Conservation (phyloP, 352 stramenopile species). For the Pythium dissimile region DNA sequence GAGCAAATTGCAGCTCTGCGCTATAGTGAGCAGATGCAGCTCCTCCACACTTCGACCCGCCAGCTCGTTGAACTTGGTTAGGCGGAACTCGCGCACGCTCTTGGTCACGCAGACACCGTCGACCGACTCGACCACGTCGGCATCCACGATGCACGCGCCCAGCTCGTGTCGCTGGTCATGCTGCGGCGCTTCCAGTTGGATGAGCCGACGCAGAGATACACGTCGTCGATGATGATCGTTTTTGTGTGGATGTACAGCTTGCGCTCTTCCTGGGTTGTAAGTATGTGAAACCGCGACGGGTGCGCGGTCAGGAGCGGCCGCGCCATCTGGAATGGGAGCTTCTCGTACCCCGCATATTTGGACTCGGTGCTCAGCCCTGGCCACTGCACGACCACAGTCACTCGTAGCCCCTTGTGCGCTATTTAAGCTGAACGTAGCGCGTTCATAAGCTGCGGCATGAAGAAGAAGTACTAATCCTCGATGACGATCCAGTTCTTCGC, state of each 20-base stretch:
- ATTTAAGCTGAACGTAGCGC: conserved; percentile 29
- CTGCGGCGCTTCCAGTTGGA: conserved; percentile 92
- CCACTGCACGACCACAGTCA: conserved; percentile 54
- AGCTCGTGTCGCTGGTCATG: conserved; percentile 52
- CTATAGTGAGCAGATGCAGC: background rate
- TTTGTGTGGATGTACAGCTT: conserved; percentile 81
- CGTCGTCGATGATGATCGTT: conserved; percentile 80
- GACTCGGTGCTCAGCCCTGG: conserved; percentile 28
- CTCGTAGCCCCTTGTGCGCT: conserved; percentile 38
- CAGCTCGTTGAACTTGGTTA: conserved; percentile 7
- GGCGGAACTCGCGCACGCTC: background rate
- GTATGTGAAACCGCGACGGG: conserved; percentile 55
- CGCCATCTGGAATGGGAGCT: conserved; percentile 65
- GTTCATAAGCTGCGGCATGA: conserved; percentile 52
- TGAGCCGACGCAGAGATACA: conserved; percentile 80
- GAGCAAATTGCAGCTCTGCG: background rate
- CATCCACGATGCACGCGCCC: background rate
- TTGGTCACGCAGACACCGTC: background rate
- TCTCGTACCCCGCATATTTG: conserved; percentile 48
- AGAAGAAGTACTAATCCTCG: conserved; percentile 72
- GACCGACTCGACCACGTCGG: background rate
- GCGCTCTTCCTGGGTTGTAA: conserved; percentile 41
- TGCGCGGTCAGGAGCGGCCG: conserved; percentile 43
- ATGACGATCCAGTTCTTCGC: conserved; percentile 66
- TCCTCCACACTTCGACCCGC: background rate